These are phyloP conservation scores for Phytophthora ohioensis DNA, from an alignment of 352 stramenopile genomes.

Conservation along the genomic window DNA sequence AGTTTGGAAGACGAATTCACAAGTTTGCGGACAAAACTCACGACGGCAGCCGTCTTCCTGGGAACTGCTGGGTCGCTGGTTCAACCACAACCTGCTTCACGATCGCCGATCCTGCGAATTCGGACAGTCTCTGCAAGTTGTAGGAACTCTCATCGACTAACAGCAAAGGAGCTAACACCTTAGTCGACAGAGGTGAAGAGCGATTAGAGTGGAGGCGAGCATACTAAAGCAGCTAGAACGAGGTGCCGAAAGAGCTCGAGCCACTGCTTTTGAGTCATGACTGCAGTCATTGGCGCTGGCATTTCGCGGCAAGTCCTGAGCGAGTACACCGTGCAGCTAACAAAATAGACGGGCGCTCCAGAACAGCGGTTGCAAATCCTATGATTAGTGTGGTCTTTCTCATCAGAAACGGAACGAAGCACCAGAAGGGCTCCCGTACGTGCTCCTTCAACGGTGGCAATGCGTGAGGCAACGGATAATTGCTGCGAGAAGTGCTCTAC, in stretches of 20 bases:
- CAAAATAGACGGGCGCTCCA: slow-evolving; percentile 25
- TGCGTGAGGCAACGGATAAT: not conserved
- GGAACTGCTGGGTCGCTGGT: not conserved
- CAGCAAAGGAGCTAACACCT: slow-evolving; percentile 1
- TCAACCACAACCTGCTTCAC: not conserved
- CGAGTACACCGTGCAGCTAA: slow-evolving; percentile 11
- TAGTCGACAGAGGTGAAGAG: not conserved
- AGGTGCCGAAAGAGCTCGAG: too few species aligned
- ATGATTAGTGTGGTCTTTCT: slow-evolving; percentile 11
- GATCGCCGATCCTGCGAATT: slow-evolving; percentile 3
- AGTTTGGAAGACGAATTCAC: slow-evolving; percentile 7
- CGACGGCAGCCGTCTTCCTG: not conserved
- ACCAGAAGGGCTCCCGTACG: not conserved
- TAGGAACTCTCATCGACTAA: not conserved
- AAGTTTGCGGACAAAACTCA: slow-evolving; percentile 12
- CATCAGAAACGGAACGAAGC: slow-evolving; percentile 18
- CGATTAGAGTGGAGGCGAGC: not conserved
- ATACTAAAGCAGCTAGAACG: not conserved
- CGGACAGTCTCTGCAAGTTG: slow-evolving; percentile 11
- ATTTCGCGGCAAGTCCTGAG: slow-evolving; percentile 5
- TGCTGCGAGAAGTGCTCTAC: not conserved
- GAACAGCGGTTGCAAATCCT: slow-evolving; percentile 15
- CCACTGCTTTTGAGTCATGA: not conserved
- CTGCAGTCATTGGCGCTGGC: not conserved
- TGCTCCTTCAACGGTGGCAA: not conserved